Evolutionary conservation across 2,329 filamentous ascomycete genomes (phyloP).

Genomic region (Grosmannia serpens): DNA sequence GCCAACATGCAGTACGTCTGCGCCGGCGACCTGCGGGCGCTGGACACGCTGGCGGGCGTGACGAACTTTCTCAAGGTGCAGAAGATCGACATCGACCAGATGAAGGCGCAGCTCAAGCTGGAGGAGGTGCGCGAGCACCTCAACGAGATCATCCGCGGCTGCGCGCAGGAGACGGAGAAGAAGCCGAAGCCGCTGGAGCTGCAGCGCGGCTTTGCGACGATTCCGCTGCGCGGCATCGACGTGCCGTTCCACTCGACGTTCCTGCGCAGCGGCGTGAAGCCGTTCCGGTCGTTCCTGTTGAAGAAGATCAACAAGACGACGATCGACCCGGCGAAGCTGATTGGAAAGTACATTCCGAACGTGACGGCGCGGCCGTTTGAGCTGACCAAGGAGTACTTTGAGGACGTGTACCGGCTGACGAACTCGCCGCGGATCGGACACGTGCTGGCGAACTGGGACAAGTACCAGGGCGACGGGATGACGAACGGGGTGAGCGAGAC

Average conservation of each 20-base stretch:
- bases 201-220: constrained; percentile 91
- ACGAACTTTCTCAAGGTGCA: constrained; percentile 94
- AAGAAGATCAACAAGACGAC: constrained; percentile 99
- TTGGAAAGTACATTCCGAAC: constrained; percentile 99
- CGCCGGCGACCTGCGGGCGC: constrained; percentile 56
- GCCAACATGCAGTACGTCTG: constrained; percentile 67
- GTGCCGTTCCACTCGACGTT: constrained; percentile 99
- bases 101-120: constrained; percentile 75
- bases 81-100: constrained; percentile 91
- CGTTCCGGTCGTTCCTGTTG: constrained; percentile 93
- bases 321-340: constrained; percentile 90
- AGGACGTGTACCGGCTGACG: constrained; percentile 92
- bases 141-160: constrained; percentile 80
- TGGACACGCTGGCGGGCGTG: constrained; percentile 66
- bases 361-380: constrained; percentile 94
- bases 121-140: constrained; percentile 88
- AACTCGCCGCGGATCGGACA: constrained; percentile 69
- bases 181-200: constrained; percentile 85
- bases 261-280: constrained; percentile 94
- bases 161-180: constrained; percentile 72
- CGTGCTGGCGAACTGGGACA: constrained; percentile 78
- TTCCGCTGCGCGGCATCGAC: constrained; percentile 92
- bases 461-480: constrained; percentile 45
- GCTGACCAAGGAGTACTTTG: constrained; percentile 96
- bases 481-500: constrained; percentile 12